Evolutionary conservation across 2,329 filamentous ascomycete genomes (phyloP).

Genomic region (Penicillium oxalicum): DNA sequence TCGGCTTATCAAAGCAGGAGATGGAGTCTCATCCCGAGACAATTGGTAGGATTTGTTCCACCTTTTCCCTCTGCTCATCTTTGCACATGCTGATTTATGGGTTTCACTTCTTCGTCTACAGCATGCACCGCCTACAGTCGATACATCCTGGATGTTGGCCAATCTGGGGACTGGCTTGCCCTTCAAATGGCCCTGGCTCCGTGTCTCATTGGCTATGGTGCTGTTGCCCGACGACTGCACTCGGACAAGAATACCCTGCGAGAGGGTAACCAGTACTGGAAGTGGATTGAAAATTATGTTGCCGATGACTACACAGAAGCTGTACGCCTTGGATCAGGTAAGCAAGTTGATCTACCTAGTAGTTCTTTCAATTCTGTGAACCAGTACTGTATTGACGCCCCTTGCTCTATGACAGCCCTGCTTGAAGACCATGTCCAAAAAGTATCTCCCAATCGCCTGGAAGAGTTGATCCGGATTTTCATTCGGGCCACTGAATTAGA

Average conservation of each 20-base stretch:
- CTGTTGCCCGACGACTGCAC: constrained; percentile 66
- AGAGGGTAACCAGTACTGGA: constrained; percentile 71
- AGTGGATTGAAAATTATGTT: constrained; percentile 86
- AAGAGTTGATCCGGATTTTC: constrained; percentile 79
- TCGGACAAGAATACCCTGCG: constrained; percentile 54
- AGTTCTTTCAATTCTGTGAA: too few species aligned
- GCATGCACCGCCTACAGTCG: constrained; percentile 78
- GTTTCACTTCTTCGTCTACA: constrained; percentile 18
- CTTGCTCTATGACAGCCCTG: constrained; percentile 47
- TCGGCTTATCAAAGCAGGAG: constrained; percentile 67
- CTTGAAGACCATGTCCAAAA: constrained; percentile 69
- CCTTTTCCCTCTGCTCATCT: neutral
- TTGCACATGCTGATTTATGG: neutral
- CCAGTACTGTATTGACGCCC: constrained; percentile 4
- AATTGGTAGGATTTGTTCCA: constrained; percentile 51
- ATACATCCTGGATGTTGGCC: constrained; percentile 83
- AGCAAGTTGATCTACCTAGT: constrained; percentile 19
- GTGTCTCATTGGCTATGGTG: constrained; percentile 83
- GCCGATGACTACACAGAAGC: constrained; percentile 71
- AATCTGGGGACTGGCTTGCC: constrained; percentile 80
- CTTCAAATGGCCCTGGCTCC: constrained; percentile 80
- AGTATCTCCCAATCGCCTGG: constrained; percentile 68
- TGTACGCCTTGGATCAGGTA: constrained; percentile 64
- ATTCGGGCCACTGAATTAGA: constrained; percentile 79
- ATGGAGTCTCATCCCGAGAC: constrained; percentile 70